These are phyloP conservation scores for Verticillium longisporum DNA, from an alignment of 2,329 filamentous ascomycete genomes.

Conservation along the genomic window DNA sequence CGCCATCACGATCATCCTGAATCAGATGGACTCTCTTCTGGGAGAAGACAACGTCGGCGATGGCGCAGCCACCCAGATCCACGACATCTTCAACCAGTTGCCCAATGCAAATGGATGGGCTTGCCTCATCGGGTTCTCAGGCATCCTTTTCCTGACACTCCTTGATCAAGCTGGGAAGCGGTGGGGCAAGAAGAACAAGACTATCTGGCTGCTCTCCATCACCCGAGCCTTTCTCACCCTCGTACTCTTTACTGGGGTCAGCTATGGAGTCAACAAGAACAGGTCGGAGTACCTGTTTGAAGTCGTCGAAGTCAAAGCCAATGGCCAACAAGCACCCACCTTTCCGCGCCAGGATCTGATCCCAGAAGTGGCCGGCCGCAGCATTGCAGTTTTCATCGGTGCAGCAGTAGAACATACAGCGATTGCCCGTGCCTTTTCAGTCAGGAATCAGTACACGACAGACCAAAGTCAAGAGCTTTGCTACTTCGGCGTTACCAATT, in stretches of 20 bases:
- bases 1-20: conserved; percentile 58
- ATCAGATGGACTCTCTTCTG: conserved; percentile 56
- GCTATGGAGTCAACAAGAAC: conserved; percentile 53
- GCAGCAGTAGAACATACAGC: conserved; percentile 57
- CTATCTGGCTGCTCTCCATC: conserved; percentile 52
- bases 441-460: conserved; percentile 54
- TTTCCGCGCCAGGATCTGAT: conserved; percentile 41
- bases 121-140: conserved; percentile 43
- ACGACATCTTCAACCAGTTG: conserved; percentile 49
- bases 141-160: conserved; percentile 46
- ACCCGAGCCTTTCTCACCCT: conserved; percentile 55
- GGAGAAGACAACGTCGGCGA: conserved; percentile 44
- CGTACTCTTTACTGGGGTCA: conserved; percentile 56
- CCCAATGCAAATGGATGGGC: conserved; percentile 46
- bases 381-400: conserved; percentile 55
- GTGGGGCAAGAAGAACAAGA: conserved; percentile 51
- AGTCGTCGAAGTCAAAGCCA: conserved; percentile 49
- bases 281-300: conserved; percentile 45
- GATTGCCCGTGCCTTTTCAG: conserved; percentile 56
- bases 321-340: conserved; percentile 44
- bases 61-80: conserved; percentile 50
- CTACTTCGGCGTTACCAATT: conserved; percentile 55
- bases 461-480: conserved; percentile 60
- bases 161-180: conserved; percentile 52
- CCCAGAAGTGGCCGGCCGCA: conserved; percentile 42